Base-by-base conservation (phyloP, 257 asterid genomes). In the Ballota nigra region DNA sequence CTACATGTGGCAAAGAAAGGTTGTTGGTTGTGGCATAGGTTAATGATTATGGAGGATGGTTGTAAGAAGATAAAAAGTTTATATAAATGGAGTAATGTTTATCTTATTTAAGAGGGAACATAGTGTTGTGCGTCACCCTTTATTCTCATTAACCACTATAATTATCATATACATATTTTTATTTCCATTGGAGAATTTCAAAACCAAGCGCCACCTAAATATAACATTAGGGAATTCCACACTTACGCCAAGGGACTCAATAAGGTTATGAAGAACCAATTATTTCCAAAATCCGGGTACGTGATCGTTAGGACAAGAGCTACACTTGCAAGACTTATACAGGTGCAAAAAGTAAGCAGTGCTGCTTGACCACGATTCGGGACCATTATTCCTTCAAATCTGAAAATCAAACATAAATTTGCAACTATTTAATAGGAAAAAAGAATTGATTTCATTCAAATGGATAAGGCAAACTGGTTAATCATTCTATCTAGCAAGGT, bases 361-460 rank as follows among this genome's bases (percentile, higher is more conserved):
- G 97, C 97, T 59, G 99, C 97, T 84, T 94, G 97, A 67, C 97
- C 96, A 33, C 97, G 86, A 83, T 87, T 94, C 28, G 99, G 99
- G 68, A 81, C 89, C 99, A 91, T 94, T 80, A 77, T 83, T 36
- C 99, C 99, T 80, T 94, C 99, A 59, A 94, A 94, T 82, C 97
- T 94, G 82, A 63, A 74, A 75, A 0, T 5, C 26, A 47, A 28
- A 10, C 6, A 10, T 1, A 59, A 71, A 8, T 18, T 38, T 4
- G 41, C 68, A 18, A 63, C 8, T 22, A 20, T 28, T 8, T 8
- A 18, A 18, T 13, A 4, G 6, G 19, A 43, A 12, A 45, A n/a
- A 41, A 41, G 6, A 40, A 10, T 40, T 11, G 16, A 41, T 41
- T 41, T 41, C 47, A 40, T 43, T 61, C 52, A 57, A 43, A 47